Percentiles rank a stretch among this genome's conserved stretches.
phyloP scores from a whole-genome alignment of 805 yeast genomes.

The Saccharomycopsis schoenii region DNA sequence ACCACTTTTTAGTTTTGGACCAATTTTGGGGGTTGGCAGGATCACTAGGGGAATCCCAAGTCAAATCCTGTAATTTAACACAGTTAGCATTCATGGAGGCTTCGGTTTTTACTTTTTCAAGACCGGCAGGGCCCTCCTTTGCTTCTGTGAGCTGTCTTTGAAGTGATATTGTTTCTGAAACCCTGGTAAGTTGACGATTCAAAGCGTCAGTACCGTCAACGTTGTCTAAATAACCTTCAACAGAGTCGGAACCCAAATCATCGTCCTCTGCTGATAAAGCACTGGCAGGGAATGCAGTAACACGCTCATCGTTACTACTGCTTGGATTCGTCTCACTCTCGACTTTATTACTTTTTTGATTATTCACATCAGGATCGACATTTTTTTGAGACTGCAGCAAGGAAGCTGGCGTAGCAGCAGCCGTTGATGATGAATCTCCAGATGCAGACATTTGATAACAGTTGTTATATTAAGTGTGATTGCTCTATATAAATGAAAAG shows the following conservation, averaged over 20 bases:
- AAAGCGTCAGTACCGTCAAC: constrained; percentile 15
- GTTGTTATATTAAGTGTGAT: not conserved
- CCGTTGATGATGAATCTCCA: not conserved
- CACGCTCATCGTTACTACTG: too few species aligned
- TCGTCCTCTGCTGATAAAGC: too few species aligned
- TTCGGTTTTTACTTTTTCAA: not conserved
- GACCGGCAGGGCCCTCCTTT: not conserved
- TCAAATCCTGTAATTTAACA: constrained; percentile 29
- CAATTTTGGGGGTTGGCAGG: constrained; percentile 60
- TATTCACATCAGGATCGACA: not conserved
- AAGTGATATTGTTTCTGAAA: not conserved
- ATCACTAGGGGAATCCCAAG: constrained; percentile 58
- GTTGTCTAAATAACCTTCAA: constrained; percentile 10
- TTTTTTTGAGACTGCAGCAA: not conserved
- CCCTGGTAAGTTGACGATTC: constrained; percentile 5
- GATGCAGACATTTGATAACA: not conserved
- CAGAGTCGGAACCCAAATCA: not conserved
- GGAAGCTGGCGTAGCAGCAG: not conserved
- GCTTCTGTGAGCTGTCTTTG: constrained; percentile 8
- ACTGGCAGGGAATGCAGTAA: too few species aligned
- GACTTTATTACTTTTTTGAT: too few species aligned
- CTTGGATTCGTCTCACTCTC: too few species aligned
- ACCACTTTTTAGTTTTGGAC: constrained; percentile 57
- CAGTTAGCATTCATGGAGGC: not conserved
- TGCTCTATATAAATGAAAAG: too few species aligned